Conservation (phyloP, 2,329 filamentous ascomycete genomes). For the Penicillium occitanis region DNA sequence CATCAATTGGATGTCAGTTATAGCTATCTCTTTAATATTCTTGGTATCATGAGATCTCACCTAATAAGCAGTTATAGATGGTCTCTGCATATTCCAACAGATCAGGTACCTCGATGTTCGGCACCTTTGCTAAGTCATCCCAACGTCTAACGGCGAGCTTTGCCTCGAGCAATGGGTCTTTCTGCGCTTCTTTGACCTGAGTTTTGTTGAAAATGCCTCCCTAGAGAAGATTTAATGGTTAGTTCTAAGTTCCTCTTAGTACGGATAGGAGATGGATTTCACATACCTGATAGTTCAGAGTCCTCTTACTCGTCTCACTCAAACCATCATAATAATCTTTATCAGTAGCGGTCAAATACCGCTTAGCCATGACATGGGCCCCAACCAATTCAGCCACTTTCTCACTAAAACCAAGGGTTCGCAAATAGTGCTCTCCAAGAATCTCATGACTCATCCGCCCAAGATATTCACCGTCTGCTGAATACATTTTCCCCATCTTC, state of each 20-base stretch:
- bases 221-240: conserved; percentile 17
- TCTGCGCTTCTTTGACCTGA: conserved; percentile 27
- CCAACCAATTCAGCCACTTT: conserved; percentile 32
- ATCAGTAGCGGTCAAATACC: conserved; percentile 32
- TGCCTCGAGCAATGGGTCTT: conserved; percentile 30
- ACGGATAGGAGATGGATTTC: background rate
- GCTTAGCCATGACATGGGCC: conserved; percentile 35
- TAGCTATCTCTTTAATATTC: background rate
- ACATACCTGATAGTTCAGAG: conserved; percentile 31
- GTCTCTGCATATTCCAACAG: conserved; percentile 29
- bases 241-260: background rate
- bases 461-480: conserved; percentile 29
- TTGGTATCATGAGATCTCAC: conserved; percentile 6
- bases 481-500: conserved; percentile 30
- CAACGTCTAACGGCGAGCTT: conserved; percentile 31
- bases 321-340: conserved; percentile 30
- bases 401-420: conserved; percentile 32
- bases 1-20: background rate
- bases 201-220: conserved; percentile 28
- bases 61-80: conserved; percentile 24
- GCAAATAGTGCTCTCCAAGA: conserved; percentile 33
- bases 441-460: conserved; percentile 31
- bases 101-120: conserved; percentile 25
- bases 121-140: conserved; percentile 31
- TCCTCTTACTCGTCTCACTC: conserved; percentile 32